Percentiles rank a stretch among this genome's conserved stretches.
These are phyloP conservation scores for Lithospermum erythrorhizon DNA, from an alignment of 257 asterid species.

Conservation along the genomic window DNA sequence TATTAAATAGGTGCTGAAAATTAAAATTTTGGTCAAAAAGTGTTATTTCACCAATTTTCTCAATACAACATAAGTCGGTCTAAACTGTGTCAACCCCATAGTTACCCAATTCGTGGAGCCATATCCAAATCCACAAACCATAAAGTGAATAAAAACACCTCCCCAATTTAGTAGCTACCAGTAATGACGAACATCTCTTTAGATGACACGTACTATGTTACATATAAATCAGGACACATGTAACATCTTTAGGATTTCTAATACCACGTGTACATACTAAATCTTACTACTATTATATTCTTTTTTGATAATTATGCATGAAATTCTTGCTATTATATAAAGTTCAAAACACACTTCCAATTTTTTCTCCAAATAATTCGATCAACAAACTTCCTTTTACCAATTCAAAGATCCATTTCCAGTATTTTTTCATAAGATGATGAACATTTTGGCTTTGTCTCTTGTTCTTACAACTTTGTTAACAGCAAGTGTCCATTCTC, in stretches of 20 bases:
- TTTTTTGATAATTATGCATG: no score
- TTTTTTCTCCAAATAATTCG: not conserved
- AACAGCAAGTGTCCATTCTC: conserved; percentile 14
- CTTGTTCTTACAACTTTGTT: conserved; percentile 20
- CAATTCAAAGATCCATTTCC: not conserved
- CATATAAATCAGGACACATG: not conserved
- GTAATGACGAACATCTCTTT: not conserved
- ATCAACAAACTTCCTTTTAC: not conserved
- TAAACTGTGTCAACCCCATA: not conserved
- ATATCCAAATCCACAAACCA: not conserved
- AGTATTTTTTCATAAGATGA: conserved; percentile 9
- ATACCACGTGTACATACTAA: not conserved
- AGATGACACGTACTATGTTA: not conserved
- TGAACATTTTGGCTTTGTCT: conserved; percentile 20
- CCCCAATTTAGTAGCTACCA: not conserved
- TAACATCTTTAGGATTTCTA: not conserved
- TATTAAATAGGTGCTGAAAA: no score
- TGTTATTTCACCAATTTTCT: no score
- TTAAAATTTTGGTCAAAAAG: no score
- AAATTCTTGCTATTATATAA: not conserved
- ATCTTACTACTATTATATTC: no score
- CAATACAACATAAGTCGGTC: no score
- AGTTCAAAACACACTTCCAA: not conserved
- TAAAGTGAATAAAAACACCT: no score
- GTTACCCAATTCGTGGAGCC: not conserved